phyloP scores from a whole-genome alignment of 257 asterid genomes.

The Nicotiana attenuata region DNA sequence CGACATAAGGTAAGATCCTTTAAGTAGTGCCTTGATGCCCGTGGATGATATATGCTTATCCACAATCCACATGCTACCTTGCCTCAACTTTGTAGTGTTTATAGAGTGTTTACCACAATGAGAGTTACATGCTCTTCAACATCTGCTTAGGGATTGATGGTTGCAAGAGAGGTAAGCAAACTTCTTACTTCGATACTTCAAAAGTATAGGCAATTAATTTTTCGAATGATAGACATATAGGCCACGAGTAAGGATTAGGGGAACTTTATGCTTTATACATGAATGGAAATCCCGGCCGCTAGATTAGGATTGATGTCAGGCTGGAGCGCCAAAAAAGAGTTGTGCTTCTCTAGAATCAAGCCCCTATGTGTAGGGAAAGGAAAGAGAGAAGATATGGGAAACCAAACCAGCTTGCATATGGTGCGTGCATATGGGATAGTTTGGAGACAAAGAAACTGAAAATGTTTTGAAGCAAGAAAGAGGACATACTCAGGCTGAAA shows the following conservation, averaged over 20 bases:
- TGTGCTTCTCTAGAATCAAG: background rate
- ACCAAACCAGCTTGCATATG: background rate
- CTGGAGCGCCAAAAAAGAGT: background rate
- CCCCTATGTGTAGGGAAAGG: background rate
- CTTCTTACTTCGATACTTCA: background rate
- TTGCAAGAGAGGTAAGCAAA: background rate
- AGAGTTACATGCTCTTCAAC: background rate
- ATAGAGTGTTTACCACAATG: background rate
- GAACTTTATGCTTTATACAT: background rate
- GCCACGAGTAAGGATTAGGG: background rate
- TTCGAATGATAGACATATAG: background rate
- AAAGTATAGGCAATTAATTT: background rate
- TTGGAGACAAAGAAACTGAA: background rate
- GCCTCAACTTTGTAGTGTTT: background rate
- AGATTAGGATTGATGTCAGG: background rate
- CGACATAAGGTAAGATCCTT: background rate
- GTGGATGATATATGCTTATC: background rate
- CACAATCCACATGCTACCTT: background rate
- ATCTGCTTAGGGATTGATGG: background rate
- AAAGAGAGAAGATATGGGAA: background rate
- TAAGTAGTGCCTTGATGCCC: background rate
- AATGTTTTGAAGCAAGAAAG: background rate
- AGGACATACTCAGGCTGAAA: background rate
- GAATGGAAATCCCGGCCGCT: background rate
- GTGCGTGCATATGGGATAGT: background rate